Evolutionary conservation across 2,329 filamentous ascomycete species (phyloP).

Genomic region (Fusarium vanettenii): DNA sequence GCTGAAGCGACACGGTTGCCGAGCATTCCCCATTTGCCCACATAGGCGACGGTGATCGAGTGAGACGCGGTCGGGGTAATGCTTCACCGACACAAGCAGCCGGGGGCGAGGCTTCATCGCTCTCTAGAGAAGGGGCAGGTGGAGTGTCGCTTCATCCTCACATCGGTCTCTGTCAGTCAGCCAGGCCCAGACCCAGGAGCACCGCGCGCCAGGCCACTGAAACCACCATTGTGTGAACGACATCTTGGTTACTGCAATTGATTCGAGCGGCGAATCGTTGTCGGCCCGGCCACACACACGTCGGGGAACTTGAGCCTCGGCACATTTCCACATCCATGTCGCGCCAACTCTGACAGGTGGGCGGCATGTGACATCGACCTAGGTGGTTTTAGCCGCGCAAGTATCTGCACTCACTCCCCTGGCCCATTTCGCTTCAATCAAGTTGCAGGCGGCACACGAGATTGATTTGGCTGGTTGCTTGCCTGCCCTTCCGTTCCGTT

Average conservation of each 20-base stretch:
- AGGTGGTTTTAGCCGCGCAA: constrained; percentile 20
- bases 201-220: constrained; percentile 15
- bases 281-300: constrained; percentile 20
- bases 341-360: constrained; percentile 5
- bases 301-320: constrained; percentile 6
- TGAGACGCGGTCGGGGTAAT: constrained; percentile 11
- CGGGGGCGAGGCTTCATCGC: constrained; percentile 12
- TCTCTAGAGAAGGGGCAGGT: constrained; percentile 11
- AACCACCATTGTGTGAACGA: constrained; percentile 32
- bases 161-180: neutral
- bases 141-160: constrained; percentile 21
- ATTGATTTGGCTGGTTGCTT: neutral
- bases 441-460: neutral
- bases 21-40: constrained; percentile 17
- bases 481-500: neutral
- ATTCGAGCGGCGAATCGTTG: constrained; percentile 7
- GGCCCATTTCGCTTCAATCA: constrained; percentile 17
- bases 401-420: constrained; percentile 5
- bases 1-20: neutral
- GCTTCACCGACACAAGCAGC: constrained; percentile 5
- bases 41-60: constrained; percentile 5
- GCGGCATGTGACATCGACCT: constrained; percentile 34
- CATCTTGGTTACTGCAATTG: constrained; percentile 10
- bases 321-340: constrained; percentile 22
- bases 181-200: neutral